phyloP scores from a whole-genome alignment of 805 yeast genomes.

The Maudiozyma turicensis region DNA sequence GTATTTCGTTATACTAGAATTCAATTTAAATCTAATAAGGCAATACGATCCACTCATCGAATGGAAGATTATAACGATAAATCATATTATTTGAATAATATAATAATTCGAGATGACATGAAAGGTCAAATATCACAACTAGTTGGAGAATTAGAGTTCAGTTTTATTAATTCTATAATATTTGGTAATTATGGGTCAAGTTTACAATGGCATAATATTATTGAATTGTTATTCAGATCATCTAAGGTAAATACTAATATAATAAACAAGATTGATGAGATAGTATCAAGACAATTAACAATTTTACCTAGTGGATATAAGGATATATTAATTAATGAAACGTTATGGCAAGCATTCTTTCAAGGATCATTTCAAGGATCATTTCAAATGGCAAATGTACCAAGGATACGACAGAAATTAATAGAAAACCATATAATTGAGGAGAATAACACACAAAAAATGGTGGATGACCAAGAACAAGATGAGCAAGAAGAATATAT shows the following conservation, averaged over 20 bases:
- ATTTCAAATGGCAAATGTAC: constrained; percentile 6
- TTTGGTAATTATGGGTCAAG: constrained; percentile 57
- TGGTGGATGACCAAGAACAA: not conserved
- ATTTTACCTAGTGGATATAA: constrained; percentile 19
- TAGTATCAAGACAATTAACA: constrained; percentile 14
- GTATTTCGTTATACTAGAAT: constrained; percentile 16
- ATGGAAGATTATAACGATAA: constrained; percentile 51
- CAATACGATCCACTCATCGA: constrained; percentile 28
- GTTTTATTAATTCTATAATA: constrained; percentile 39
- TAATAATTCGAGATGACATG: constrained; percentile 24
- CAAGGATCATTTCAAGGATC: constrained; percentile 10
- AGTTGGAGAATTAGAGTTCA: constrained; percentile 46
- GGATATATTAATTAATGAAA: constrained; percentile 14
- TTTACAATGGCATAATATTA: constrained; percentile 51
- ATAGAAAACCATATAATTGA: not conserved
- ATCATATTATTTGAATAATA: constrained; percentile 43
- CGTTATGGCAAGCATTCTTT: constrained; percentile 14
- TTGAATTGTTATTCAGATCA: constrained; percentile 30
- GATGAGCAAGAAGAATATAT: not conserved
- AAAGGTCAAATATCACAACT: constrained; percentile 20
- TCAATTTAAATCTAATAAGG: constrained; percentile 23
- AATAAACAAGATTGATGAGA: constrained; percentile 9
- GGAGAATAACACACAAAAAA: not conserved
- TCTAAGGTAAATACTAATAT: constrained; percentile 5
- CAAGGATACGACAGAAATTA: constrained; percentile 2